A percentile compares a stretch with the other conserved stretches of the same genome.
Conservation (phyloP, 78 protist genomes). For the Diacronema lutheri region DNA sequence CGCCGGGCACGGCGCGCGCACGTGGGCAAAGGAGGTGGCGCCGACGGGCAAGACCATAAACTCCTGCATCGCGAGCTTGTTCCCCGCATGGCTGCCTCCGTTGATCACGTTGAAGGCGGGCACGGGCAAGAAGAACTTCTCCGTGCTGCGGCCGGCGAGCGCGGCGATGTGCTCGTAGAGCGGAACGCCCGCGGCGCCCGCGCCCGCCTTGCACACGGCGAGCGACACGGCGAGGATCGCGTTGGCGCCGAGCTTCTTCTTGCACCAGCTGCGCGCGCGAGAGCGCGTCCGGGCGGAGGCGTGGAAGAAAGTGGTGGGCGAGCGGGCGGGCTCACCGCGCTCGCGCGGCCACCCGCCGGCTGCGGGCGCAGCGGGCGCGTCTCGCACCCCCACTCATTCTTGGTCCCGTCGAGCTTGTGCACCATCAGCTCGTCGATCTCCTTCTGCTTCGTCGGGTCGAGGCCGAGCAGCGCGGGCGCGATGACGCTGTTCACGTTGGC, state of each 20-base stretch:
- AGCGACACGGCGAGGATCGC: slow-evolving; percentile 95
- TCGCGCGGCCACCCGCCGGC: too few species aligned
- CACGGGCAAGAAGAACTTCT: slow-evolving; percentile 63
- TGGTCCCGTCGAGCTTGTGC: background rate
- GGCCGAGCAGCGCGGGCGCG: slow-evolving; percentile 82
- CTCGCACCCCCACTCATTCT: slow-evolving; percentile 35
- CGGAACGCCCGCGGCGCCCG: slow-evolving; percentile 79
- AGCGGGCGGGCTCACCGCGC: too few species aligned
- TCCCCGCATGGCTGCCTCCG: slow-evolving; percentile 99
- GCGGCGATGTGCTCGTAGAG: slow-evolving; percentile 86
- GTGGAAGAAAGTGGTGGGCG: too few species aligned
- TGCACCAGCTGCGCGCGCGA: too few species aligned
- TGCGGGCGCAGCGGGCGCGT: background rate
- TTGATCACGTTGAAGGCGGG: slow-evolving; percentile 98
- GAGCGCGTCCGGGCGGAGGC: too few species aligned
- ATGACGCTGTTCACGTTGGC: slow-evolving; percentile 75
- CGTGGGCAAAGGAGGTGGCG: slow-evolving; percentile 84
- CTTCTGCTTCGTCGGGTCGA: slow-evolving; percentile 66
- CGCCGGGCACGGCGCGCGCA: slow-evolving; percentile 62
- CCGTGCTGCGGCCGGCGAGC: slow-evolving; percentile 56
- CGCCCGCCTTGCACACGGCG: slow-evolving; percentile 93
- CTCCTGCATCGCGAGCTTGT: slow-evolving; percentile 81
- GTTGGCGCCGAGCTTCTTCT: slow-evolving; percentile 95
- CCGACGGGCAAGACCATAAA: slow-evolving; percentile 88
- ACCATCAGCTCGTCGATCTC: slow-evolving; percentile 85